These are phyloP conservation scores for Populus pruinosa DNA, from an alignment of 345 rosid genomes.

Conservation along the genomic window DNA sequence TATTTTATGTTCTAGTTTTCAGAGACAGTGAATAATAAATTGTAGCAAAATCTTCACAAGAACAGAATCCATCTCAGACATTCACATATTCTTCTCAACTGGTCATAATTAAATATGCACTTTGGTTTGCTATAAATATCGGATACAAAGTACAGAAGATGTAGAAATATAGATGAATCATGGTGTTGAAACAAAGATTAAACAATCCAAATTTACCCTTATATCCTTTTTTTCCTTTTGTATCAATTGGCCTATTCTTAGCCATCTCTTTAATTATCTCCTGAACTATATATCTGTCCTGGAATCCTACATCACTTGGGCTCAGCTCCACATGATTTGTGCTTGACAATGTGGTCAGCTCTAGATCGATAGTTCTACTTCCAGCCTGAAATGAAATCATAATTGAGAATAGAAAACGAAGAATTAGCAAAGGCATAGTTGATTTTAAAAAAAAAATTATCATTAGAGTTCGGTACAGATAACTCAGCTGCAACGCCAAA, in stretches of 20 bases:
- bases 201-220: slow-evolving; percentile 50
- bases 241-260: slow-evolving; percentile 85
- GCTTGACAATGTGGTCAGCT: slow-evolving; percentile 84
- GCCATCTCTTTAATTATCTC: slow-evolving; percentile 98
- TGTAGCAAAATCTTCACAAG: neutral
- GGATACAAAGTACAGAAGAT: neutral
- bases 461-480: neutral
- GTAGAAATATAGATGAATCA: too few relatives aligned
- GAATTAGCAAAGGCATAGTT: neutral
- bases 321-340: slow-evolving; percentile 85
- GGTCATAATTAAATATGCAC: neutral
- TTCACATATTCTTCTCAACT: neutral
- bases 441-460: neutral
- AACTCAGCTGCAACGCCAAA: neutral
- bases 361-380: slow-evolving; percentile 78
- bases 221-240: slow-evolving; percentile 77
- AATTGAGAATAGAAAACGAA: neutral
- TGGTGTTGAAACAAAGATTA: neutral
- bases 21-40: neutral
- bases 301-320: slow-evolving; percentile 96
- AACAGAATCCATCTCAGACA: neutral
- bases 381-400: slow-evolving; percentile 59
- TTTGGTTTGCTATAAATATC: neutral
- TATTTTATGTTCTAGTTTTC: too few relatives aligned
- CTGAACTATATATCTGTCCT: slow-evolving; percentile 92